Base-by-base conservation (phyloP, 805 yeast genomes). In the Blastobotrys attinorum region DNA sequence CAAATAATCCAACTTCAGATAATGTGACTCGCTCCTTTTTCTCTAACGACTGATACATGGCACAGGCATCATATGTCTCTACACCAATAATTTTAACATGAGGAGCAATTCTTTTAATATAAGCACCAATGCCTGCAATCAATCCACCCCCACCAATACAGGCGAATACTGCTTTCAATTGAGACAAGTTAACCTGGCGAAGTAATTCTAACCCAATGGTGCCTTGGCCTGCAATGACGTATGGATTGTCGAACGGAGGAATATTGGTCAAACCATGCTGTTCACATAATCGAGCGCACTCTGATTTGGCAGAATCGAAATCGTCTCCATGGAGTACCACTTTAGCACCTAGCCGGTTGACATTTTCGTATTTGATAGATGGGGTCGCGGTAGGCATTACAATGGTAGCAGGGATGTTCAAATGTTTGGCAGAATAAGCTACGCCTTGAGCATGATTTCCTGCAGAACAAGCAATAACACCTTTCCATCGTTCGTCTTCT, bases 391-490 rank as follows among this genome's bases (percentile, higher is more conserved):
- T 80, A 2, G 99, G 99, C 99, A 92, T 92, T 37, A 92, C 97
- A 43, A 92, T 92, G 3, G 97, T 90, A 3, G 97, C 90, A 3
- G 96, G 92, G 42, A 92, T 87, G 22, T 81, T 82, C 58, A 92
- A 69, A 47, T 81, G 77, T 47, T 77, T 79, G 3, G 97, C 96
- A 18, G 95, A 83, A 61, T 66, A 90, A 0, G 98, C 98, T 11
- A 92, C 97, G 53, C 99, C 99, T 62, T 92, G 99, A 1, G 99
- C 99, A 57, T 92, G 99, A 64, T 92, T 92, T 29, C 99, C 99
- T 3, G 99, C 99, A 23, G 97, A 87, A 58, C 97, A 92, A 0
- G 97, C 97, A 60, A 94, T 83, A 44, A 92, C 97, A 55, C 99
- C 99, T 39, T 74, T 71, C 61, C 86, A 55, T 50, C 81, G 73